Percentiles rank a stretch among this genome's conserved stretches.
These are phyloP conservation scores for Aspergillus avenaceus DNA, from an alignment of 495 filamentous ascomycete genomes.

Conservation along the genomic window DNA sequence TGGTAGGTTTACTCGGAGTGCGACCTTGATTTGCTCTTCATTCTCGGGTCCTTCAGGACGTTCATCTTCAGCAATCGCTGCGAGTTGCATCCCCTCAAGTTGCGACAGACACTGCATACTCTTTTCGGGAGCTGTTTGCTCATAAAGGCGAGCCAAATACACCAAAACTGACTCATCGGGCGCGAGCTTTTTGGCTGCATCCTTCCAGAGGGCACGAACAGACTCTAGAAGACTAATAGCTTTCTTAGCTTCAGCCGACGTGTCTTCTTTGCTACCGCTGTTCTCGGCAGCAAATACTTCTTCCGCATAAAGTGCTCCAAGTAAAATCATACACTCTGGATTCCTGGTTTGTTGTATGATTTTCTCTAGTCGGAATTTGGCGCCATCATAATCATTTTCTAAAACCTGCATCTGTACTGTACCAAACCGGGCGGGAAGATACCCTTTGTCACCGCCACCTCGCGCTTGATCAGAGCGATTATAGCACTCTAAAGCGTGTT, in stretches of 20 bases:
- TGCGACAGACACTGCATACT: slow-evolving; percentile 86
- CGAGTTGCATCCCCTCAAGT: slow-evolving; percentile 81
- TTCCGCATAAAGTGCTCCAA: slow-evolving; percentile 87
- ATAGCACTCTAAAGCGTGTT: slow-evolving; percentile 77
- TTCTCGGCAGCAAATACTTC: slow-evolving; percentile 80
- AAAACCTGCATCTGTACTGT: slow-evolving; percentile 81
- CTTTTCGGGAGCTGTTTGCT: slow-evolving; percentile 78
- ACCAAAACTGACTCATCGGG: slow-evolving; percentile 87
- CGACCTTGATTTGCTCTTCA: slow-evolving; percentile 51
- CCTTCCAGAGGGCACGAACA: slow-evolving; percentile 87
- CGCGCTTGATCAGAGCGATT: slow-evolving; percentile 81
- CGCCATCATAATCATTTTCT: slow-evolving; percentile 79
- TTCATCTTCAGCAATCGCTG: slow-evolving; percentile 65
- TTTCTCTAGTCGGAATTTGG: slow-evolving; percentile 91
- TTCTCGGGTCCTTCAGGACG: slow-evolving; percentile 63
- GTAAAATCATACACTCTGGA: slow-evolving; percentile 84
- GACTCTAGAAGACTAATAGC: slow-evolving; percentile 76
- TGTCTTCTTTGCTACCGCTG: slow-evolving; percentile 77
- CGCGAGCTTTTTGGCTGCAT: slow-evolving; percentile 73
- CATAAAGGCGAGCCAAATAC: slow-evolving; percentile 87
- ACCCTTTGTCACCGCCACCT: slow-evolving; percentile 82
- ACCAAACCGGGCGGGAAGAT: slow-evolving; percentile 89
- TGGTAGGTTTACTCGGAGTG: slow-evolving; percentile 68
- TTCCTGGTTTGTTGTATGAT: slow-evolving; percentile 81
- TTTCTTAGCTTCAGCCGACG: slow-evolving; percentile 73